Conservation (phyloP, 2,329 filamentous ascomycete species). For the Diplodia scrobiculata region DNA sequence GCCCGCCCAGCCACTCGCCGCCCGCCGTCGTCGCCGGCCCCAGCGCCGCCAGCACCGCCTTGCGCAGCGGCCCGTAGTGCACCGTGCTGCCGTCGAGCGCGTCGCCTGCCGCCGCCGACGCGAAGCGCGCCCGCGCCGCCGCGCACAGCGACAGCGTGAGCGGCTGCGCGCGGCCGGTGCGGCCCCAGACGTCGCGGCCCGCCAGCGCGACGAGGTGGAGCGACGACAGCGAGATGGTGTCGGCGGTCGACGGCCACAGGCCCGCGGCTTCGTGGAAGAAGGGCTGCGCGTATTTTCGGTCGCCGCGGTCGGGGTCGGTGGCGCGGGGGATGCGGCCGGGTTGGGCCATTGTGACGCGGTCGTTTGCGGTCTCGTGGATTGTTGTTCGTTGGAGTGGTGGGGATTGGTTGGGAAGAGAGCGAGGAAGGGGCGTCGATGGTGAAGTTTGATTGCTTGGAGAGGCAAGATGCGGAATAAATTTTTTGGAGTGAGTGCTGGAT, state of each 20-base stretch:
- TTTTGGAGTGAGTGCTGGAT: background rate
- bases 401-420: background rate
- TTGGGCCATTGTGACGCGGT: background rate
- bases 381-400: too few relatives aligned
- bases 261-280: conserved; percentile 32
- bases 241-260: conserved; percentile 35
- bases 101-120: conserved; percentile 61
- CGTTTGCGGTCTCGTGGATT: background rate
- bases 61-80: conserved; percentile 72
- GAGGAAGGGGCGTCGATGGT: too few relatives aligned
- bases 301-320: background rate
- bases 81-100: conserved; percentile 68
- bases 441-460: too few relatives aligned
- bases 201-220: conserved; percentile 60
- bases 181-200: conserved; percentile 70
- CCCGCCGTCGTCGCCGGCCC: conserved; percentile 29
- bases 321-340: conserved; percentile 12
- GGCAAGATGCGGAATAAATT: background rate
- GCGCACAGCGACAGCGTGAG: conserved; percentile 63
- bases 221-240: conserved; percentile 62
- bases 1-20: conserved; percentile 36
- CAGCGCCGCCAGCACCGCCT: conserved; percentile 57
- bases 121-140: conserved; percentile 59
- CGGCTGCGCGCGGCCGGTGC: conserved; percentile 61
- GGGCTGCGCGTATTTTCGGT: background rate